Evolutionary conservation across 2,329 filamentous ascomycete species (phyloP).

Genomic region (Corinectria fuckeliana): DNA sequence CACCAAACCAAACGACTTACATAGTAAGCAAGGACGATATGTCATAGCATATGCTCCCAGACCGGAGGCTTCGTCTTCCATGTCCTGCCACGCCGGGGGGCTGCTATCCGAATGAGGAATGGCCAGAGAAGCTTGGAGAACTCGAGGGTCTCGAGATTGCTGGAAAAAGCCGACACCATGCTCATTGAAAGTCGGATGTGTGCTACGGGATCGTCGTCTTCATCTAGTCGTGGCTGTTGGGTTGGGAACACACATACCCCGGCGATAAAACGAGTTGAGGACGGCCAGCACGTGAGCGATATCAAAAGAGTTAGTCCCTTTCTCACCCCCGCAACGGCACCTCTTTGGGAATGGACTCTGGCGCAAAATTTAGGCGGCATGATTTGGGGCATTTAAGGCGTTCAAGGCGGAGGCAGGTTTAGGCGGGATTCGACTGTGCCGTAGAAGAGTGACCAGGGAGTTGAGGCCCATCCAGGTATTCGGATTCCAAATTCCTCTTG

Average conservation of each 20-base stretch:
- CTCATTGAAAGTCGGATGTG: background rate
- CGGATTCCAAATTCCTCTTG: conserved; percentile 23
- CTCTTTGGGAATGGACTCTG: background rate
- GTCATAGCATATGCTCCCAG: background rate
- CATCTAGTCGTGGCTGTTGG: background rate
- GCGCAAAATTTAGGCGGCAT: conserved; percentile 10
- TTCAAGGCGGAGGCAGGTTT: background rate
- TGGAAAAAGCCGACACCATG: background rate
- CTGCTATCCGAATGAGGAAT: background rate
- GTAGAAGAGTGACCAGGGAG: background rate
- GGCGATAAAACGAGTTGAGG: conserved; percentile 13
- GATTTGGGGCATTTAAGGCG: background rate
- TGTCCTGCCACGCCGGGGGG: conserved; percentile 1
- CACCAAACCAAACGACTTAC: background rate
- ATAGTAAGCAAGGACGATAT: background rate
- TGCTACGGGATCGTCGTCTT: conserved; percentile 8
- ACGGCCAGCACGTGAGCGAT: conserved; percentile 10
- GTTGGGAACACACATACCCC: background rate
- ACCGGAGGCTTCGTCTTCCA: conserved; percentile 1
- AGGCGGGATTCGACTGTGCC: background rate
- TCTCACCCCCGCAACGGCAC: conserved; percentile 8
- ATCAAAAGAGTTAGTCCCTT: conserved; percentile 6
- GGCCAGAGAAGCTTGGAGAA: too few species aligned
- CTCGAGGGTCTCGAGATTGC: conserved; percentile 7
- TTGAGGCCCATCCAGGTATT: conserved; percentile 14